These are phyloP conservation scores for Paradendryphiella salina DNA, from an alignment of 2,329 filamentous ascomycete genomes.

Conservation along the genomic window DNA sequence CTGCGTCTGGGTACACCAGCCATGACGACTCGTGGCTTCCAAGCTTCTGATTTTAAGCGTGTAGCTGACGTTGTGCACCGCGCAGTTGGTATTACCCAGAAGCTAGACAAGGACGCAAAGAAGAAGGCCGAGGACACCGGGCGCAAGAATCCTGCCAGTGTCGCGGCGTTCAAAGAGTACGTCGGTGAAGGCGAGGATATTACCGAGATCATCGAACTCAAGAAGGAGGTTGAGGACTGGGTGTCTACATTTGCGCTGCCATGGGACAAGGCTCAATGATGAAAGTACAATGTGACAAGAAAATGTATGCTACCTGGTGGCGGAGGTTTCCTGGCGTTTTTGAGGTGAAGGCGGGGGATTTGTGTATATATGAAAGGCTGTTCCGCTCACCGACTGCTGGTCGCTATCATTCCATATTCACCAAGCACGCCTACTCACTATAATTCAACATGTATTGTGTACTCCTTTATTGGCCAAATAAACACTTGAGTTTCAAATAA, in stretches of 20 bases:
- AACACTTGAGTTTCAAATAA: background rate
- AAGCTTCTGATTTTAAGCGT: conserved; percentile 85
- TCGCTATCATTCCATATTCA: conserved; percentile 8
- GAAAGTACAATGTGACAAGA: conserved; percentile 6
- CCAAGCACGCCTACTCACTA: background rate
- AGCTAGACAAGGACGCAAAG: conserved; percentile 47
- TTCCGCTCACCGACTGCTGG: conserved; percentile 1
- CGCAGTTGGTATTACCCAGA: conserved; percentile 48
- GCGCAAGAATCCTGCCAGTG: conserved; percentile 47
- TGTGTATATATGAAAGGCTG: conserved; percentile 20
- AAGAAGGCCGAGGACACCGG: conserved; percentile 44
- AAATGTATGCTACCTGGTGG: conserved; percentile 15
- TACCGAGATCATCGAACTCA: conserved; percentile 47
- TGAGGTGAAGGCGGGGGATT: conserved; percentile 17
- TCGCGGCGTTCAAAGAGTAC: conserved; percentile 49
- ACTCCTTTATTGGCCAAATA: background rate
- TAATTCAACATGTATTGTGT: conserved; percentile 2
- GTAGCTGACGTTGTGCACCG: conserved; percentile 50
- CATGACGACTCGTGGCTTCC: conserved; percentile 96
- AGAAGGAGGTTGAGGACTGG: conserved; percentile 50
- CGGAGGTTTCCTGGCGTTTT: conserved; percentile 24
- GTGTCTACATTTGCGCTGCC: conserved; percentile 49
- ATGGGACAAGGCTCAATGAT: conserved; percentile 42
- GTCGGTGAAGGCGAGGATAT: conserved; percentile 49
- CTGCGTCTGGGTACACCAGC: conserved; percentile 95